Evolutionary conservation across 192 early-diverging fungal species (phyloP), one percentile per base, ranked within the genome.

Genomic region (Martensiomyces pterosporus): DNA sequence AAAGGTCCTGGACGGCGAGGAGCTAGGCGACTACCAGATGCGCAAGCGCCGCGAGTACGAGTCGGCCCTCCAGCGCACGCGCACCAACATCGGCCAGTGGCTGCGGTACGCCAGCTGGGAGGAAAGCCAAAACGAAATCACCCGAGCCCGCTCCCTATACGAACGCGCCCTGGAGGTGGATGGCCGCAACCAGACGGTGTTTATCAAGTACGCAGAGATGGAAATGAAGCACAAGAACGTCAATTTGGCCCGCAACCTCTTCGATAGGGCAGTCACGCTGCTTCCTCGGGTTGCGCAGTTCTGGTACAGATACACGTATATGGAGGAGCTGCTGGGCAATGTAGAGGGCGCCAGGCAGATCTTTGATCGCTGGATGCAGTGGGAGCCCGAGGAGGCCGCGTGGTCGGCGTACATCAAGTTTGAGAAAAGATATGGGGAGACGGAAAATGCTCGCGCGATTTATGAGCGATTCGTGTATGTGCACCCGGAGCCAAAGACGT

Each of bases 291-390:
- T 87, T 1, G 79, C 85, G 47, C 85, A 87, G 70, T 90, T 90
- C 58, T 90, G 88, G 88, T 91, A 89, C 82, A 93, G 94, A 49
- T 99, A 97, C 71, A 85, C 91, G 13, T 93, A 92, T 48, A 97
- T 99, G 94, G 97, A 99, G 55, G 97, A 99, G 63, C 73, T 88
- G 60, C 59, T 99, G 62, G 93, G 90, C 22, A 95, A 98, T 55
- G 78, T 93, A 0, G 78, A 82, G 9, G 89, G 90, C 4, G 87
- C 87, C 1, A 80, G 97, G 9, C 86, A 89, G 27, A 87, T 99
- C 19, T 99, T 99, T 82, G 90, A 96, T 46, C 81, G 97, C 32
- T 99, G 97, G 97, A 98, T 99, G 95, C 81, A 87, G 46, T 98
- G 97, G 94, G 93, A 97, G 53, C 94, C 95, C 14, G 73, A 82